Conservation (phyloP, 2,329 filamentous ascomycete species). For the Monosporascus sp. region DNA sequence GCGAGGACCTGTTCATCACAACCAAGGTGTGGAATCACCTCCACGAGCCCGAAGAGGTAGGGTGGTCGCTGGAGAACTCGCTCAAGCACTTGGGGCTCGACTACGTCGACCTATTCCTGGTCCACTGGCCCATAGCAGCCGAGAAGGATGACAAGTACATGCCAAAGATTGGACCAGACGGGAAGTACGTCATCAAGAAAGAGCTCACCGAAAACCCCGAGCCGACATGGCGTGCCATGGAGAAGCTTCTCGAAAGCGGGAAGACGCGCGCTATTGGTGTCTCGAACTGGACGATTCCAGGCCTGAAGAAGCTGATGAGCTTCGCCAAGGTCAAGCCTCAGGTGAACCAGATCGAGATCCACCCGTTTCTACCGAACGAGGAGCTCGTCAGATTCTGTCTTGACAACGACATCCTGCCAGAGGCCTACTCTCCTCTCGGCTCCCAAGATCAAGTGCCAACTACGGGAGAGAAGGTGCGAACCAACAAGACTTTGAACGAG, state of each 20-base stretch:
- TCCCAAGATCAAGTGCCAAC: slow-evolving; percentile 64
- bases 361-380: slow-evolving; percentile 40
- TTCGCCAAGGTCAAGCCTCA: slow-evolving; percentile 33
- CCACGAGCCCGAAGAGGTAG: slow-evolving; percentile 56
- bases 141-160: slow-evolving; percentile 37
- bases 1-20: slow-evolving; percentile 52
- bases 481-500: slow-evolving; percentile 52
- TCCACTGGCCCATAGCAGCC: slow-evolving; percentile 45
- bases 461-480: slow-evolving; percentile 60
- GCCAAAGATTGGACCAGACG: slow-evolving; percentile 39
- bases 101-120: slow-evolving; percentile 55
- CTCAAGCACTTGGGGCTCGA: slow-evolving; percentile 47
- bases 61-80: slow-evolving; percentile 46
- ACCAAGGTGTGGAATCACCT: slow-evolving; percentile 67
- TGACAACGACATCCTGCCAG: slow-evolving; percentile 43
- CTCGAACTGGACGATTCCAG: slow-evolving; percentile 38
- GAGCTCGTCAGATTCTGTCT: slow-evolving; percentile 49
- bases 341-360: slow-evolving; percentile 42
- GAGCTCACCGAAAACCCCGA: slow-evolving; percentile 60
- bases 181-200: slow-evolving; percentile 47
- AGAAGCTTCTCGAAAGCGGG: slow-evolving; percentile 30
- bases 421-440: slow-evolving; percentile 49
- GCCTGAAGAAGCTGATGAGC: slow-evolving; percentile 33
- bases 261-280: slow-evolving; percentile 36
- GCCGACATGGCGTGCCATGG: slow-evolving; percentile 59